Base-by-base conservation (phyloP, 495 filamentous ascomycete genomes). In the Bryoglossum gracile region DNA sequence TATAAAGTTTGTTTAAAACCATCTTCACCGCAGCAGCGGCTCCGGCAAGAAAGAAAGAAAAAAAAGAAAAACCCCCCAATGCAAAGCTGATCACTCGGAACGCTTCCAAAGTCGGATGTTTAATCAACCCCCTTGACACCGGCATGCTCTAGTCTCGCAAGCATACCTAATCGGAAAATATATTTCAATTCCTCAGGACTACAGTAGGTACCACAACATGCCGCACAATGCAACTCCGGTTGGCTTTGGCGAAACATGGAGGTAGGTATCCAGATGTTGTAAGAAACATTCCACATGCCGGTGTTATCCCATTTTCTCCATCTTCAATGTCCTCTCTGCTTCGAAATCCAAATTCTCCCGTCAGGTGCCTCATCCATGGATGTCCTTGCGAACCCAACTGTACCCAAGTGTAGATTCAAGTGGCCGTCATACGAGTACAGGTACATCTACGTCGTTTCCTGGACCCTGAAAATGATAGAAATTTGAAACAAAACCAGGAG, bases 401-500 rank as follows among this genome's bases (percentile, higher is more conserved):
- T 5, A 5, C 26, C 19, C 28, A 36, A 32, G 30, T 36, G 18
- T 46, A 46, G 43, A 6, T 36, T 21, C 43, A 46, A 46, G 43
- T 34, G 37, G 16, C 18, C 17, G 28, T 4, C 26, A 13, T 30
- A 11, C 5, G 3, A 24, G 33, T 33, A 42, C 21, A 34, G 25
- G 18, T 25, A 23, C 16, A 18, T 21, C 21, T 38, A 38, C 16
- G 10, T 18, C 33, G 19, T 6, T 26, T 9, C 33, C 2, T 26
- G 19, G 24, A 14, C 33, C 18, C 34, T 8, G 17, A 34, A 10
- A 28, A 17, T 14, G 13, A 6, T 23, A 21, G 13, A 16, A 17
- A 17, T 14, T 25, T 9, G 21, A 32, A 14, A 28, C 14, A 8
- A 19, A 25, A 25, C 26, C 13, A 30, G 6, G 26, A 5, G 26